Conservation (phyloP, 306 rosid genomes). For the Pterocarpus macrocarpus region DNA sequence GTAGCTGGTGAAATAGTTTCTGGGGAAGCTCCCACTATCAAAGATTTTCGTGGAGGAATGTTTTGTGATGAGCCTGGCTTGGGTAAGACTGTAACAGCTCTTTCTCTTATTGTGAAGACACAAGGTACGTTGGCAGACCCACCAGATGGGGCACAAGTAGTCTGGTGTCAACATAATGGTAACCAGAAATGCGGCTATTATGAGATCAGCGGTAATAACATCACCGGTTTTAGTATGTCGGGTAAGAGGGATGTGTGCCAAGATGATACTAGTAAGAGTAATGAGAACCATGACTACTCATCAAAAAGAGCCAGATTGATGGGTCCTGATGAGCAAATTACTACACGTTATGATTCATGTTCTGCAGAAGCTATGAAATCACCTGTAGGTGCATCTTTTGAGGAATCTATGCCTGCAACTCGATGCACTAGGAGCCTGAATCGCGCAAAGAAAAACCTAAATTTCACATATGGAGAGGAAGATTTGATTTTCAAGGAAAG, state of each 20-base stretch:
- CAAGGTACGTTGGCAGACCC: constrained; percentile 80
- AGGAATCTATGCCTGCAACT: constrained; percentile 50
- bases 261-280: constrained; percentile 47
- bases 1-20: constrained; percentile 86
- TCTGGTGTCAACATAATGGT: constrained; percentile 82
- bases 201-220: constrained; percentile 67
- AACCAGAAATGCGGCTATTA: constrained; percentile 85
- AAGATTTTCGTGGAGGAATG: constrained; percentile 93
- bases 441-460: constrained; percentile 65
- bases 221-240: constrained; percentile 43
- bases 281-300: constrained; percentile 54
- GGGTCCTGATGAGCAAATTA: constrained; percentile 48
- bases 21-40: constrained; percentile 73
- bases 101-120: constrained; percentile 87
- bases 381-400: constrained; percentile 59
- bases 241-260: constrained; percentile 60
- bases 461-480: constrained; percentile 58
- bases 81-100: constrained; percentile 97
- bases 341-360: constrained; percentile 50
- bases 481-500: constrained; percentile 49
- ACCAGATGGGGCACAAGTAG: constrained; percentile 70
- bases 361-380: constrained; percentile 54
- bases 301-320: constrained; percentile 72
- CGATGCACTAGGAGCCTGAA: constrained; percentile 67
- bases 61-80: constrained; percentile 98